Evolutionary conservation across 768 basidiomycete genomes (phyloP), one percentile per base, ranked within the genome.

Genomic region (Astraeus odoratus): DNA sequence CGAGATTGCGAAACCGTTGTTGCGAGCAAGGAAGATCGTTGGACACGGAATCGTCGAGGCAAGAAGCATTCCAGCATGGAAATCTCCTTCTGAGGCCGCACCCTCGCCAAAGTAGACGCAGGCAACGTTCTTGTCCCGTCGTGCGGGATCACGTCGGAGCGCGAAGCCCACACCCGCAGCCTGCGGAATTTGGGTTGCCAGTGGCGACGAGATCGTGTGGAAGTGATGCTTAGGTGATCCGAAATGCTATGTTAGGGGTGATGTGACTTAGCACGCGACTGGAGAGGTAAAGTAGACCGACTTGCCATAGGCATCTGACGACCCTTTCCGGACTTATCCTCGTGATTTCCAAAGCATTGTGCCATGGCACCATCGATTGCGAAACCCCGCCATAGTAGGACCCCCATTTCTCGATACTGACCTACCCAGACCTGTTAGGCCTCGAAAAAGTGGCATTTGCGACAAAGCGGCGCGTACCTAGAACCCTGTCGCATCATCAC

Each of bases 1-100:
- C 39, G 89, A 93, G 60, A 97, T 97, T 24, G 93, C 93, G 56
- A 96, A 96, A 3, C 92, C 91, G 55, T 95, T 95, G 54, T 86
- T 86, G 26, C 85, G 77, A 10, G 77, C 83, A 47, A 89, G 75
- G 64, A 77, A 91, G 15, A 89, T 61, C 3, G 81, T 80, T 2
- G 86, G 86, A 2, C 81, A 77, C 0, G 85, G 79, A 22, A 91
- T 70, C 0, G 83, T 86, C 3, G 85, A 88, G 20, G 83, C 83
- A 38, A 89, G 73, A 44, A 86, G 75, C 57, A 93, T 70, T 22
- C 91, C 94, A 0, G 93, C 94, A 58, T 97, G 93, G 61, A 95
- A 95, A 63, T 96, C 93, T 46, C 92, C 92, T 66, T 95, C 93
- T 2, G 88, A 90, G 2, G 92, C 90, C 7, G 91, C 90, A 49